These are phyloP conservation scores for Boletus pseudo-olivaceus DNA, from an alignment of 768 basidiomycete species.

Conservation along the genomic window DNA sequence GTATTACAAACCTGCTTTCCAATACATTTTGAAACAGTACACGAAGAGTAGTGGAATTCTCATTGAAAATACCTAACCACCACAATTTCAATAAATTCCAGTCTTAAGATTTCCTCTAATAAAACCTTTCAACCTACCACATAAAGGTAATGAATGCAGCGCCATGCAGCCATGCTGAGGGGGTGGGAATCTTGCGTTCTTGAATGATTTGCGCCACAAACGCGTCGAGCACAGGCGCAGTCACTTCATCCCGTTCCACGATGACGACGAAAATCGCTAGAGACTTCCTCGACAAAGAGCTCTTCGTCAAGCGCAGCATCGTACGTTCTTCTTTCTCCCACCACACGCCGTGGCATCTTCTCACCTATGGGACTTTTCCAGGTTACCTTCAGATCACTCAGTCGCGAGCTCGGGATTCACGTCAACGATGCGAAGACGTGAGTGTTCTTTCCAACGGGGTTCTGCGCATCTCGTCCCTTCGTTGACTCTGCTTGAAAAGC, in stretches of 20 bases:
- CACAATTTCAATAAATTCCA: too few species aligned
- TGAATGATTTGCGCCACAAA: constrained; percentile 5
- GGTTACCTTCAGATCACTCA: constrained; percentile 80
- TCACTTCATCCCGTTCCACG: constrained; percentile 2
- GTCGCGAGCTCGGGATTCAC: constrained; percentile 65
- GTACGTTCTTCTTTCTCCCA: constrained; percentile 27
- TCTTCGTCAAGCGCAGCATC: constrained; percentile 42
- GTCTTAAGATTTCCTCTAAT: too few species aligned
- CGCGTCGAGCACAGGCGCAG: constrained; percentile 1
- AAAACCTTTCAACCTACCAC: too few species aligned
- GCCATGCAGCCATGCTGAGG: too few species aligned
- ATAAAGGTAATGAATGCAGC: too few species aligned
- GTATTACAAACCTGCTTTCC: too few species aligned
- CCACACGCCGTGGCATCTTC: neutral
- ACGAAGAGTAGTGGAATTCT: too few species aligned
- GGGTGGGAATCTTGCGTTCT: neutral
- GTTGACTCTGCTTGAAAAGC: constrained; percentile 34
- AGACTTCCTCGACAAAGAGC: constrained; percentile 46
- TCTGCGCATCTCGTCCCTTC: neutral
- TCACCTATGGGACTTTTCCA: constrained; percentile 24
- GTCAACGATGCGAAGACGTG: constrained; percentile 81
- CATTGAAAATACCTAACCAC: too few species aligned
- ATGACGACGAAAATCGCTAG: constrained; percentile 30
- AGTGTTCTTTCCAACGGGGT: neutral
- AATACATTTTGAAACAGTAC: too few species aligned